phyloP scores from a whole-genome alignment of 2,329 filamentous ascomycete genomes.

The Aspergillus pseudoglaucus region DNA sequence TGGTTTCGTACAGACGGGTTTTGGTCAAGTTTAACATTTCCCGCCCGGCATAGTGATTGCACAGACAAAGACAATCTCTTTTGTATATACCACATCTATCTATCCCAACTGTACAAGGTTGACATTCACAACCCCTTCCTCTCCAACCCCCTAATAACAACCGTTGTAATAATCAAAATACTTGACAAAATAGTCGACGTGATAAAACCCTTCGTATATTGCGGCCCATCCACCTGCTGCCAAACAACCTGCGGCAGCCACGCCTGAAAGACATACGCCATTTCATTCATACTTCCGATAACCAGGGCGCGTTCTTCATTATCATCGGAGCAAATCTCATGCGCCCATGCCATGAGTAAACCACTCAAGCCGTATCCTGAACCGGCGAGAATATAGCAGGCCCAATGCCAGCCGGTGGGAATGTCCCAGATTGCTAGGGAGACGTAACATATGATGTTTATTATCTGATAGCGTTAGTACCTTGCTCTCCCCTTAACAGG shows the following conservation, averaged over 20 bases:
- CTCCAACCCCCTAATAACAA: constrained; percentile 32
- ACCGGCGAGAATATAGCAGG: constrained; percentile 52
- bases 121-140: background rate
- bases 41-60: background rate
- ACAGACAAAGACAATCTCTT: background rate
- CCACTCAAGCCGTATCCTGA: constrained; percentile 44
- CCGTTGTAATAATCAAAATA: constrained; percentile 46
- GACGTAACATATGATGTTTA: constrained; percentile 40
- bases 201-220: constrained; percentile 55
- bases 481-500: too few relatives aligned
- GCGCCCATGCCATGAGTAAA: constrained; percentile 48
- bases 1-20: constrained; percentile 2
- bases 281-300: constrained; percentile 60
- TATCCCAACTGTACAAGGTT: background rate
- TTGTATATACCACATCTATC: background rate
- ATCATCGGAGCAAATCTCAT: constrained; percentile 50
- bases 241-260: constrained; percentile 63
- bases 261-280: constrained; percentile 63
- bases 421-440: constrained; percentile 47
- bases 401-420: constrained; percentile 55
- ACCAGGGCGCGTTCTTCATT: constrained; percentile 63
- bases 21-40: background rate
- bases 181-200: constrained; percentile 48
- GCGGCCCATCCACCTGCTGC: constrained; percentile 57
- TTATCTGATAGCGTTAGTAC: too few relatives aligned